Evolutionary conservation across 2,329 filamentous ascomycete genomes (phyloP), one percentile per base, ranked within the genome.

Genomic region (Leptoxyphium fumago): DNA sequence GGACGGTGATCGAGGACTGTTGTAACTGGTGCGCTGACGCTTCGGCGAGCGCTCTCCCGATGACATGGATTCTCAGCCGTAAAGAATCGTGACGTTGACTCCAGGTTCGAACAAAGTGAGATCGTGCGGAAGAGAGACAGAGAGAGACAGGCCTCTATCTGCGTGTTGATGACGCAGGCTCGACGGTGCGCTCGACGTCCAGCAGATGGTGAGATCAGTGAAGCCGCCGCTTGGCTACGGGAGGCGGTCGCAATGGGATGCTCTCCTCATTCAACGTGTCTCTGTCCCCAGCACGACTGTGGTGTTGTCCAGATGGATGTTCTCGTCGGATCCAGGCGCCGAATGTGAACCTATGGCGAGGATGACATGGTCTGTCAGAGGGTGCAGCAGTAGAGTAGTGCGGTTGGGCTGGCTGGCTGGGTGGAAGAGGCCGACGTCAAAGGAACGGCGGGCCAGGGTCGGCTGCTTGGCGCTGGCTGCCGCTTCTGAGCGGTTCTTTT

Each of bases 1-100:
- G 11, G 32, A 36, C 11, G 32, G 32, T 36, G 32, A 36, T 9
- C 32, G 32, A 13, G 32, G 32, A 36, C 13, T 36, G 32, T 36
- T 68, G 54, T 66, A 70, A 43, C 64, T 66, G 51, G 59, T 52
- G 45, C 59, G 53, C 53, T 59, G 58, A 44, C 59, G 58, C 52
- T 61, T 61, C 42, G 58, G 58, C 39, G 57, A 60, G 40, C 56
- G 56, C 49, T 58, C 59, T 50, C 55, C 53, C 43, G 48, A 45
- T 48, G 55, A 59, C 57, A 60, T 60, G 50, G 51, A 46, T 42
- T 45, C 41, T 13, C 32, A 15, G 32, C 26, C 40, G 21, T 26
- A 7, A 7, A 26, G 7, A 26, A 3, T 26, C 21, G 21, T 7
- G 21, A 26, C 7, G 21, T 7, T 26, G 21, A 26, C 21, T 26